A percentile compares a stretch with the other conserved stretches of the same genome.
These are phyloP conservation scores for Xylaria sp. DNA, from an alignment of 2,329 filamentous ascomycete species.

Conservation along the genomic window DNA sequence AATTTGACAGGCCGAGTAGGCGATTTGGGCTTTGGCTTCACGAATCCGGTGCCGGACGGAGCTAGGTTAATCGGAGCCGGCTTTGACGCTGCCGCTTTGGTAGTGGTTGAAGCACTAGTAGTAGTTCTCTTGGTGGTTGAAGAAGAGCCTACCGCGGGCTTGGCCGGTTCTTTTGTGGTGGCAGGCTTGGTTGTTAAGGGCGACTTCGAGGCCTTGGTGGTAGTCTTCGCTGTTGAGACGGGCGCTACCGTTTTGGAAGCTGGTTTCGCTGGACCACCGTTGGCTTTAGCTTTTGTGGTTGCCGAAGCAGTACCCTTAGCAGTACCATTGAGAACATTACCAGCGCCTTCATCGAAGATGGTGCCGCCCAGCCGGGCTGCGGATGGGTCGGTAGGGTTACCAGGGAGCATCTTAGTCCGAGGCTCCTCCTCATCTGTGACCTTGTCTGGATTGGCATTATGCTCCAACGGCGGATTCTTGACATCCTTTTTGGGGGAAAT, in stretches of 20 bases:
- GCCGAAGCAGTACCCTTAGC: slow-evolving; percentile 34
- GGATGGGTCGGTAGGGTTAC: slow-evolving; percentile 41
- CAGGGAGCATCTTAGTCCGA: slow-evolving; percentile 40
- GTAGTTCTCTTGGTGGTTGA: slow-evolving; percentile 44
- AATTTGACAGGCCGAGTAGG: slow-evolving; percentile 72
- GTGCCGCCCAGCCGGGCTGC: slow-evolving; percentile 30
- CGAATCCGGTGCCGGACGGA: slow-evolving; percentile 50
- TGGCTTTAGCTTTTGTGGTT: slow-evolving; percentile 42
- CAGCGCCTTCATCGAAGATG: slow-evolving; percentile 26
- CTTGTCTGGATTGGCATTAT: slow-evolving; percentile 49
- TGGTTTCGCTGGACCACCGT: slow-evolving; percentile 34
- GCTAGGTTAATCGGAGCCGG: slow-evolving; percentile 50
- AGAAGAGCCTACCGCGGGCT: slow-evolving; percentile 42
- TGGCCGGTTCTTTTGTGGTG: slow-evolving; percentile 45
- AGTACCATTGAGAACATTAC: slow-evolving; percentile 30
- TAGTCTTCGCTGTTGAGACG: slow-evolving; percentile 40
- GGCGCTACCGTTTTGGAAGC: slow-evolving; percentile 32
- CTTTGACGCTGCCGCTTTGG: slow-evolving; percentile 46
- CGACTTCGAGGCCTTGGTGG: slow-evolving; percentile 46
- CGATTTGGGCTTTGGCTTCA: slow-evolving; percentile 68
- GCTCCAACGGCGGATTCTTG: slow-evolving; percentile 36
- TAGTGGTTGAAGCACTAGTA: not conserved
- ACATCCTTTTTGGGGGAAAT: slow-evolving; percentile 35
- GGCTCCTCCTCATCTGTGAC: slow-evolving; percentile 47
- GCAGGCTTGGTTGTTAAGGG: slow-evolving; percentile 44